Percentiles rank a stretch among this genome's conserved stretches.
Evolutionary conservation across 192 early-diverging fungal species (phyloP).

Genomic region (Entomortierella parvispora): DNA sequence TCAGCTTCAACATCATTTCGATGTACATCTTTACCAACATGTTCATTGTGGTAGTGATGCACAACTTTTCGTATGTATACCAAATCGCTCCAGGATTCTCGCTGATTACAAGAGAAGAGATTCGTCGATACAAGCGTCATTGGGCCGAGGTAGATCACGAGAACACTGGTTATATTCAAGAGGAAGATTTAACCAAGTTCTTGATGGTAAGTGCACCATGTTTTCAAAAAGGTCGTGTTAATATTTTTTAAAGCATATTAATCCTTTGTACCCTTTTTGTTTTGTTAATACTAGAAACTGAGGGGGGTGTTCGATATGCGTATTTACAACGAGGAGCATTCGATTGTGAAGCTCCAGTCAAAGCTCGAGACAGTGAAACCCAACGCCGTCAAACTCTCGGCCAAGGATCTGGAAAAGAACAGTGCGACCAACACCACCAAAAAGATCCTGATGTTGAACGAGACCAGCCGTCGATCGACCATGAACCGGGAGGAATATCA

Average conservation of each 20-base stretch:
- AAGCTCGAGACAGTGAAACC: constrained; percentile 36
- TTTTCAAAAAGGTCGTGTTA: background rate
- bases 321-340: constrained; percentile 60
- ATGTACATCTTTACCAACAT: constrained; percentile 75
- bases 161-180: constrained; percentile 59
- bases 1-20: constrained; percentile 70
- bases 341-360: constrained; percentile 48
- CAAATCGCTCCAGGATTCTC: constrained; percentile 69
- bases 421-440: background rate
- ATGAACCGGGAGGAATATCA: constrained; percentile 1
- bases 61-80: constrained; percentile 72
- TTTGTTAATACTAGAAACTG: constrained; percentile 54
- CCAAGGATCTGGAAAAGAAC: constrained; percentile 34
- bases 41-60: constrained; percentile 69
- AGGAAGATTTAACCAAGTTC: constrained; percentile 59
- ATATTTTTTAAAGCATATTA: background rate
- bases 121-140: constrained; percentile 64
- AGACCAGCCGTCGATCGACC: constrained; percentile 28
- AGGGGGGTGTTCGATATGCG: constrained; percentile 60
- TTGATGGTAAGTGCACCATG: constrained; percentile 54
- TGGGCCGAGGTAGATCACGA: constrained; percentile 61
- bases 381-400: constrained; percentile 37
- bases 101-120: constrained; percentile 66
- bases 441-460: constrained; percentile 37
- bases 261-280: background rate